phyloP scores from a whole-genome alignment of 768 basidiomycete genomes.

The Russula abietina region DNA sequence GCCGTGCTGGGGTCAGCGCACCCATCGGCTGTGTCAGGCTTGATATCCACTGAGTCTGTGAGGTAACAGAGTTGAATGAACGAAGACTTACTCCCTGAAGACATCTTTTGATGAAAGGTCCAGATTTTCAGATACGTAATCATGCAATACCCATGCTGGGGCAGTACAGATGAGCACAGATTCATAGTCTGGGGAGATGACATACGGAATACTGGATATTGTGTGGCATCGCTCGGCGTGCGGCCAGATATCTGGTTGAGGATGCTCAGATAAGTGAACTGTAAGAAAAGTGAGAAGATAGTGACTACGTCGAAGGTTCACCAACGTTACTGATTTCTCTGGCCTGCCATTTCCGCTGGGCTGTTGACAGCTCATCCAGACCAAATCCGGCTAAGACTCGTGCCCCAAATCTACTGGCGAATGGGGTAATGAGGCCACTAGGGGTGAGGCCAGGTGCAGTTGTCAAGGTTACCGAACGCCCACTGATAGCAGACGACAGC shows the following conservation, averaged over 20 bases:
- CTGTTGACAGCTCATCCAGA: conserved; percentile 57
- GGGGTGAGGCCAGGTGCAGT: conserved; percentile 32
- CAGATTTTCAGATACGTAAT: conserved; percentile 68
- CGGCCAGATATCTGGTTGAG: conserved; percentile 89
- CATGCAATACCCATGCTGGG: conserved; percentile 82
- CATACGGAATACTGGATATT: conserved; percentile 88
- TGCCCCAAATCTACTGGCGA: conserved; percentile 47
- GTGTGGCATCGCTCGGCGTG: conserved; percentile 91
- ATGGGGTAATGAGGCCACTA: conserved; percentile 48
- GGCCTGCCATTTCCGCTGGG: conserved; percentile 80
- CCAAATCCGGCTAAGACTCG: conserved; percentile 46
- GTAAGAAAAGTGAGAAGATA: conserved; percentile 9
- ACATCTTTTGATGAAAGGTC: conserved; percentile 56
- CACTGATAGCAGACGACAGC: conserved; percentile 41
- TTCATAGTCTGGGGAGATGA: not conserved
- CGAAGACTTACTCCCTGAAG: conserved; percentile 58
- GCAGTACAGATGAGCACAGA: not conserved
- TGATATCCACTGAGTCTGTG: not conserved
- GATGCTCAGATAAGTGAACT: conserved; percentile 88
- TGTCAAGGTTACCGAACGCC: conserved; percentile 29
- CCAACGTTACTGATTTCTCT: conserved; percentile 88
- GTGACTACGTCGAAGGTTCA: not conserved
- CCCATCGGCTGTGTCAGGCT: conserved; percentile 86
- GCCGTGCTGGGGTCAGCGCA: conserved; percentile 66
- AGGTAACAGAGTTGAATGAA: not conserved